A percentile compares a stretch with the other conserved stretches of the same genome.
These are phyloP conservation scores for Teunomyces atbi DNA, from an alignment of 805 yeast genomes.

Conservation along the genomic window DNA sequence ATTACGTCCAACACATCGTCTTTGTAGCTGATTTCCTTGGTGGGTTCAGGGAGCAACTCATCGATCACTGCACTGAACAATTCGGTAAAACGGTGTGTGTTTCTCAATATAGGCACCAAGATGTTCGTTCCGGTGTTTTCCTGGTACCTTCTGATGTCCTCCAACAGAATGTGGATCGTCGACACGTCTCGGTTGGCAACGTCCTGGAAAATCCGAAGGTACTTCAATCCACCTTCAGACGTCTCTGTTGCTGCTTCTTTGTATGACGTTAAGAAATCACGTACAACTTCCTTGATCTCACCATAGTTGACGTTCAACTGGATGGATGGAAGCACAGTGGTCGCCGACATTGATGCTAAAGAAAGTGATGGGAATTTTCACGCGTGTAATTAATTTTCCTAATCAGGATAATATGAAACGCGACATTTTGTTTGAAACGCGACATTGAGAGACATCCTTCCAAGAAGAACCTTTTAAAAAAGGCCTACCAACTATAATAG, in stretches of 20 bases:
- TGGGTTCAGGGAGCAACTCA: conserved; percentile 82
- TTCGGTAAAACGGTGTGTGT: conserved; percentile 78
- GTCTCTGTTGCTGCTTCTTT: conserved; percentile 36
- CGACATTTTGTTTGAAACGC: neutral
- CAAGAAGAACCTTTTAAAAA: too few species aligned
- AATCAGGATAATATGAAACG: conserved; percentile 10
- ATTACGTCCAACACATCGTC: conserved; percentile 94
- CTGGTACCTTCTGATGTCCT: conserved; percentile 77
- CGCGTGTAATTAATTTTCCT: conserved; percentile 14
- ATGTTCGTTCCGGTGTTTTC: conserved; percentile 38
- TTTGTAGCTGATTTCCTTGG: conserved; percentile 69
- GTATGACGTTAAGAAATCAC: conserved; percentile 68
- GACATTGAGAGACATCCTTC: neutral
- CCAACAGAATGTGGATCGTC: conserved; percentile 71
- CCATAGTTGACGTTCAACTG: conserved; percentile 73
- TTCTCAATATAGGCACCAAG: conserved; percentile 60
- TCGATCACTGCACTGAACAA: conserved; percentile 75
- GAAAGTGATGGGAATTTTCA: conserved; percentile 2
- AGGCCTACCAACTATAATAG: too few species aligned
- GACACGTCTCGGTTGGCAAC: conserved; percentile 81
- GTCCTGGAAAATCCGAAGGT: conserved; percentile 68
- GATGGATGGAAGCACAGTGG: conserved; percentile 54
- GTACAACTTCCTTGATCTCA: conserved; percentile 54
- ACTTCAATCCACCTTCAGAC: conserved; percentile 44
- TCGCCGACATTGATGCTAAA: conserved; percentile 16